phyloP scores from a whole-genome alignment of 2,329 filamentous ascomycete species.

The Dactylonectria estremocensis region DNA sequence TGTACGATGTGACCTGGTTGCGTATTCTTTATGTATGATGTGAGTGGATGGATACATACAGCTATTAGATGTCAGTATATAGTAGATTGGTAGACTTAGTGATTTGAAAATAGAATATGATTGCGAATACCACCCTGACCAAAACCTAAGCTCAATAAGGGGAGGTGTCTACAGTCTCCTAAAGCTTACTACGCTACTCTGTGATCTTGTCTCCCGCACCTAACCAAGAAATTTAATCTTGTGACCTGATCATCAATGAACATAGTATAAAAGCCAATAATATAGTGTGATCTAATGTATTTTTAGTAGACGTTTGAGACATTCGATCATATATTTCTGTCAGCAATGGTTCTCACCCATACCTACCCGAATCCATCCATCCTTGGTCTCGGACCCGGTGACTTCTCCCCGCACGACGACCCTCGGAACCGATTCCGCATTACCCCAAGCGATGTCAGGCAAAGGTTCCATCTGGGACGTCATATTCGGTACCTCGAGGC shows the following conservation, averaged over 20 bases:
- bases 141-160: too few species aligned
- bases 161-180: too few species aligned
- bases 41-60: background rate
- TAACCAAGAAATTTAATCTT: too few species aligned
- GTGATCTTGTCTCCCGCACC: too few species aligned
- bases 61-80: background rate
- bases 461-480: background rate
- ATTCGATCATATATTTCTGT: too few species aligned
- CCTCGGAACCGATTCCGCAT: conserved; percentile 19
- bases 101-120: background rate
- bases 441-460: background rate
- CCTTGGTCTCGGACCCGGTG: background rate
- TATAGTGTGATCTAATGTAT: too few species aligned
- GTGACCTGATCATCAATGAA: too few species aligned
- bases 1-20: background rate
- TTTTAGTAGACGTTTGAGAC: too few species aligned
- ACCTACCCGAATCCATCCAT: background rate
- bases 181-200: too few species aligned
- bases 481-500: background rate
- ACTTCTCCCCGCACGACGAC: conserved; percentile 18
- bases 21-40: background rate
- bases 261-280: too few species aligned
- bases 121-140: background rate
- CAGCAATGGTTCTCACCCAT: background rate
- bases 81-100: background rate